Evolutionary conservation across 805 yeast species (phyloP).

Genomic region (Dipodascus geniculatus): DNA sequence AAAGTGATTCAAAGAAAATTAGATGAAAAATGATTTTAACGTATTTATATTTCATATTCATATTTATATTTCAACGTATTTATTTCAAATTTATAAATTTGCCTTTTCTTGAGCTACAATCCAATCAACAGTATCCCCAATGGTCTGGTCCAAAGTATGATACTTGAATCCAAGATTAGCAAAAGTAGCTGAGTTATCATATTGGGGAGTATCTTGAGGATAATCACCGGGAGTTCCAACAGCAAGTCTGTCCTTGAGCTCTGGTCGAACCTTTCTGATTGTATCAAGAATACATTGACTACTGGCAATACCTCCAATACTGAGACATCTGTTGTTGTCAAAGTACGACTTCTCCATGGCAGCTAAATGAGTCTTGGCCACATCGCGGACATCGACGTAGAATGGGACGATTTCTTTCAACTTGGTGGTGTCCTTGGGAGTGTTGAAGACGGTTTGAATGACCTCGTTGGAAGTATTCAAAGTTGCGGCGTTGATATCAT

Average conservation of each 20-base stretch:
- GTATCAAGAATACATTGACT: neutral
- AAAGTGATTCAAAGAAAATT: too few relatives aligned
- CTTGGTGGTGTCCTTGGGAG: too few relatives aligned
- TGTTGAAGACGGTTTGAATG: conserved; percentile 18
- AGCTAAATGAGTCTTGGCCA: neutral
- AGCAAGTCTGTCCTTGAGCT: neutral
- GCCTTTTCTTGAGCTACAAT: too few relatives aligned
- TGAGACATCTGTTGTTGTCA: neutral
- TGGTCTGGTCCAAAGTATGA: too few relatives aligned
- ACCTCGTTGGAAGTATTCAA: conserved; percentile 26
- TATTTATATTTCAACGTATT: too few relatives aligned
- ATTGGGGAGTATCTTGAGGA: too few relatives aligned
- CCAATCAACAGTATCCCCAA: too few relatives aligned
- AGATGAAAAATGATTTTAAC: too few relatives aligned
- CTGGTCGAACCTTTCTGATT: neutral
- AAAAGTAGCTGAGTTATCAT: neutral
- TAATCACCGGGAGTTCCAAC: neutral
- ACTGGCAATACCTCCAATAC: neutral
- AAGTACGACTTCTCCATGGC: neutral
- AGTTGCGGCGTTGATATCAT: conserved; percentile 20
- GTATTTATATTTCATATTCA: too few relatives aligned
- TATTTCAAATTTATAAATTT: too few relatives aligned
- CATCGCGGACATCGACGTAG: neutral
- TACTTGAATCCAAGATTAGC: neutral
- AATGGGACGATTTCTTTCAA: neutral